A percentile compares a stretch with the other conserved stretches of the same genome.
Conservation (phyloP, 768 basidiomycete species). For the Lactarius quietus region DNA sequence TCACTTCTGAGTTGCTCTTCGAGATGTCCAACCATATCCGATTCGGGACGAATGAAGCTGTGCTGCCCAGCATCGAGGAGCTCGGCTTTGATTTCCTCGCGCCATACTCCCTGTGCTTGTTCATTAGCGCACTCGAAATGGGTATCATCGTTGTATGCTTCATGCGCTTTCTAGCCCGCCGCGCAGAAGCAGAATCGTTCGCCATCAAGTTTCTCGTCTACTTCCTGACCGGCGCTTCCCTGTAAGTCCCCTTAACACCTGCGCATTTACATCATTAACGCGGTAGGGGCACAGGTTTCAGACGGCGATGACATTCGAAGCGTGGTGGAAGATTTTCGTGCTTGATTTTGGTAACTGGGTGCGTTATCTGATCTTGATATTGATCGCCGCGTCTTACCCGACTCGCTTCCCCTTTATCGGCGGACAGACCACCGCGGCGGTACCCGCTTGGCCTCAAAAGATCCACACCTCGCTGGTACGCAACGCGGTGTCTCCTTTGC, state of each 20-base stretch:
- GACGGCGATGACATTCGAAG: conserved; percentile 26
- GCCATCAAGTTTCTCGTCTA: conserved; percentile 27
- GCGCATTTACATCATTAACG: not conserved
- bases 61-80: not conserved
- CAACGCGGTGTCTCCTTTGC: no score
- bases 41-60: not conserved
- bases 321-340: conserved; percentile 29
- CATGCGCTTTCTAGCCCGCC: conserved; percentile 27
- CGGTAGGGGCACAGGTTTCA: conserved; percentile 23
- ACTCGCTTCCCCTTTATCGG: not conserved
- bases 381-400: not conserved
- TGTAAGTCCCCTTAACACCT: conserved; percentile 25
- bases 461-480: conserved; percentile 12
- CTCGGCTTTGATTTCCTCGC: conserved; percentile 26
- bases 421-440: not conserved
- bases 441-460: conserved; percentile 14
- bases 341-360: conserved; percentile 31
- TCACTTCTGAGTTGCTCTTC: not conserved
- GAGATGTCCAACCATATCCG: not conserved
- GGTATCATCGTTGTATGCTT: conserved; percentile 30
- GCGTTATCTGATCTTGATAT: not conserved
- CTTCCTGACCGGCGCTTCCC: conserved; percentile 27
- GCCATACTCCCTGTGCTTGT: conserved; percentile 23
- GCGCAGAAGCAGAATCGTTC: conserved; percentile 19
- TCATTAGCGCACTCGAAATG: conserved; percentile 29